Evolutionary conservation across 2,329 filamentous ascomycete genomes (phyloP), one percentile per base, ranked within the genome.

Genomic region (Aspergillus sp.): DNA sequence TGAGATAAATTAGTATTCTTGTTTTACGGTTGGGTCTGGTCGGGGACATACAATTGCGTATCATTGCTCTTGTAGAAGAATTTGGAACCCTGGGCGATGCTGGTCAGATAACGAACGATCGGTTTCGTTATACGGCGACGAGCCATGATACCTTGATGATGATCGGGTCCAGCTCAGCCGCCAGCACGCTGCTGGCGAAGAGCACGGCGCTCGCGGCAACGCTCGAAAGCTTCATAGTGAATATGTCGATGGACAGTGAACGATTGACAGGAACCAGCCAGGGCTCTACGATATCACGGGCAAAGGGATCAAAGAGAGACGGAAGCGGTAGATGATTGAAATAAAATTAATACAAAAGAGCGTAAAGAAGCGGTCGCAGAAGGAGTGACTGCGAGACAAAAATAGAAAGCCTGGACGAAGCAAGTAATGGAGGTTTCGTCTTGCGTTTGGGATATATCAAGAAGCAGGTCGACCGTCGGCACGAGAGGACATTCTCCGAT

Each of bases 61-160:
- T 85, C 85, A 71, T 86, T 87, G 70, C 85, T 87, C 72, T 88
- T 80, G 80, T 88, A 91, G 80, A 93, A 96, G 81, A 95, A 92
- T 74, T 93, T 90, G 66, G 82, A 82, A 60, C 88, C 86, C 82
- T 86, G 35, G 20, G 6, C 8, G 2, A 14, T n/a, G 17, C 49
- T 22, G 52, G 40, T 8, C 26, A 32, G n/a, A 16, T 36, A 24
- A 33, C 26, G 3, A 13, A 11, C 7, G 20, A 4, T 16, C 3
- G 7, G 2, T n/a, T 16, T 4, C 10, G 9, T 30, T 30, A 30
- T 20, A 33, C 13, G 1, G 3, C 19, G 30, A 43, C 45, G 22
- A 50, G 22, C 59, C 26, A 32, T 9, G 5, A 24, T 71, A 85
- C 85, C 81, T 90, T 90, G 80, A 79, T 79, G 52, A 79, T 70